These are phyloP conservation scores for Herpetospermum pedunculosum DNA, from an alignment of 306 rosid genomes.

Conservation along the genomic window DNA sequence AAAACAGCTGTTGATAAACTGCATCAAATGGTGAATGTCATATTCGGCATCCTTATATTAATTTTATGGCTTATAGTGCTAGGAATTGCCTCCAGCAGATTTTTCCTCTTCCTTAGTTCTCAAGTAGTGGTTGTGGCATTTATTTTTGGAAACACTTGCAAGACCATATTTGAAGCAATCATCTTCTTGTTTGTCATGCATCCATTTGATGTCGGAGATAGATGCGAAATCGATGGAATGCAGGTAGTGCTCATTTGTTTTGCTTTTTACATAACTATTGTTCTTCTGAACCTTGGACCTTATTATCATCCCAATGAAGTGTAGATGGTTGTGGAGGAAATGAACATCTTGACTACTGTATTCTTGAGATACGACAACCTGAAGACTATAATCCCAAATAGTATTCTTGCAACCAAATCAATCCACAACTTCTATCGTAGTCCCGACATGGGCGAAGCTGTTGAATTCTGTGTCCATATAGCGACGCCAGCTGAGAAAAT, in stretches of 20 bases:
- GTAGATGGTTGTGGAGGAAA: constrained; percentile 94
- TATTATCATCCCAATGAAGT: constrained; percentile 3
- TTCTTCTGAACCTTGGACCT: constrained; percentile 1
- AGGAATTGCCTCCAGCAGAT: constrained; percentile 61
- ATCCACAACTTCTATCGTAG: constrained; percentile 78
- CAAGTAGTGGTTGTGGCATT: constrained; percentile 80
- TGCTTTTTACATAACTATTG: not conserved
- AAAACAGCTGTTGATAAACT: constrained; percentile 92
- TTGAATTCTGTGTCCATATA: constrained; percentile 64
- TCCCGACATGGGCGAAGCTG: constrained; percentile 77
- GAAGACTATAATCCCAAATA: constrained; percentile 53
- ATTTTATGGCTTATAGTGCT: constrained; percentile 64
- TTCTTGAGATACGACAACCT: constrained; percentile 64
- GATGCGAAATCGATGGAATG: constrained; percentile 74
- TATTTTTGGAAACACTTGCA: constrained; percentile 86
- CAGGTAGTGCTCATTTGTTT: constrained; percentile 37
- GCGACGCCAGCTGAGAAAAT: constrained; percentile 70
- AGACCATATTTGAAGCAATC: constrained; percentile 76
- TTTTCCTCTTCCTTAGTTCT: constrained; percentile 61
- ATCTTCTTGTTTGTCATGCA: constrained; percentile 82
- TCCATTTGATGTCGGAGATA: constrained; percentile 91
- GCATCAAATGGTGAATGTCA: constrained; percentile 55
- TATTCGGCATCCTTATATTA: constrained; percentile 38
- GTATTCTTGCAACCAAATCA: constrained; percentile 55
- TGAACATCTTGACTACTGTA: constrained; percentile 91